A percentile compares a stretch with the other conserved stretches of the same genome.
phyloP scores from a whole-genome alignment of 495 filamentous ascomycete species.

The Glutinoglossum americanum region DNA sequence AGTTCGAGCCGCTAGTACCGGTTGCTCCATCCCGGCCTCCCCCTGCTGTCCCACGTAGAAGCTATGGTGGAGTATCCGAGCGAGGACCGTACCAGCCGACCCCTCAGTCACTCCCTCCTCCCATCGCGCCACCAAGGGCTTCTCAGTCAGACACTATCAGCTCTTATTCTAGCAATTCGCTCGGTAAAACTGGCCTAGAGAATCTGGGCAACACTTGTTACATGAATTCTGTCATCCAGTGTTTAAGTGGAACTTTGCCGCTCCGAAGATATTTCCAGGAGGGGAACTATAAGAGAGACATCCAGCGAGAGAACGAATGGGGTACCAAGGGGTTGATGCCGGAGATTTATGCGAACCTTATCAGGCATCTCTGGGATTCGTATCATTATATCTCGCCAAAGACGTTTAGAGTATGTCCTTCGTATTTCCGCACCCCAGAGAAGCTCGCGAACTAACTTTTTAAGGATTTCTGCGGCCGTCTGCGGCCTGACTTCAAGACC shows the following conservation, averaged over 20 bases:
- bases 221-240: conserved; percentile 75
- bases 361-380: conserved; percentile 52
- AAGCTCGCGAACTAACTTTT: conserved; percentile 4
- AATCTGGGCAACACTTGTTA: conserved; percentile 78
- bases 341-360: conserved; percentile 49
- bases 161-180: conserved; percentile 24
- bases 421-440: not conserved
- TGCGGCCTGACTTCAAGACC: conserved; percentile 7
- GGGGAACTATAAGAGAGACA: conserved; percentile 18
- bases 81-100: conserved; percentile 28
- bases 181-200: conserved; percentile 49
- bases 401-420: conserved; percentile 38
- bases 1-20: conserved; percentile 12
- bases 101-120: conserved; percentile 25
- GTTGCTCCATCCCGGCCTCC: conserved; percentile 43
- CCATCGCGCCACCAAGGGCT: conserved; percentile 19
- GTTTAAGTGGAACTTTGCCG: conserved; percentile 49
- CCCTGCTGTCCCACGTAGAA: conserved; percentile 64
- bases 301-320: conserved; percentile 36
- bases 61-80: conserved; percentile 75
- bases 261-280: conserved; percentile 51
- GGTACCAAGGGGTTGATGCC: conserved; percentile 59
- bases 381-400: conserved; percentile 29
- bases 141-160: conserved; percentile 18
- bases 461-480: conserved; percentile 14